A percentile compares a stretch with the other conserved stretches of the same genome.
Evolutionary conservation across 768 basidiomycete genomes (phyloP).

Genomic region (Lactarius tabidus): DNA sequence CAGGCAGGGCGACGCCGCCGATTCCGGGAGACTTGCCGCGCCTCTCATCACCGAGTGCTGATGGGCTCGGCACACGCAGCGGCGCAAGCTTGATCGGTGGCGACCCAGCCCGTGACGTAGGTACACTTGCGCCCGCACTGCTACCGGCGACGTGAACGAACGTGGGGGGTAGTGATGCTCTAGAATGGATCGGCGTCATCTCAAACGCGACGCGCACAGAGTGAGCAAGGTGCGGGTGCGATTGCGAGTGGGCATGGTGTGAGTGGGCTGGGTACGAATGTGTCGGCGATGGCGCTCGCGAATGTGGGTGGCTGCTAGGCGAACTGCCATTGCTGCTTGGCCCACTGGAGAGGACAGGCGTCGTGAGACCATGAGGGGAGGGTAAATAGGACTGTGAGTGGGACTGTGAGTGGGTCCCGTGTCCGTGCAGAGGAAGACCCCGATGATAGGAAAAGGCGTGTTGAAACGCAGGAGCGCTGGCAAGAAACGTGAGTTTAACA

Average conservation of each 20-base stretch:
- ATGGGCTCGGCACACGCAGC: constrained; percentile 45
- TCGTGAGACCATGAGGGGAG: constrained; percentile 37
- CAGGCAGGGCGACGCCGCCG: constrained; percentile 29
- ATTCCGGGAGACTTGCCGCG: constrained; percentile 20
- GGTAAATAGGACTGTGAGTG: constrained; percentile 31
- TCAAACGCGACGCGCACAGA: constrained; percentile 86
- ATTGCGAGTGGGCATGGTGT: constrained; percentile 20
- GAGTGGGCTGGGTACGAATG: constrained; percentile 30
- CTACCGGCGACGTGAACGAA: constrained; percentile 16
- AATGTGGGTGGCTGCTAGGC: constrained; percentile 49
- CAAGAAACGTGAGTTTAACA: not conserved
- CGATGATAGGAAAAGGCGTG: constrained; percentile 32
- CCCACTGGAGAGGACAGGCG: constrained; percentile 61
- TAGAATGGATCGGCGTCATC: constrained; percentile 75
- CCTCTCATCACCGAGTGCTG: constrained; percentile 24
- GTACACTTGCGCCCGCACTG: constrained; percentile 32
- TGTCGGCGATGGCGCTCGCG: constrained; percentile 59
- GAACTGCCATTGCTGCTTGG: constrained; percentile 63
- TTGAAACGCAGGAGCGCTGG: constrained; percentile 32
- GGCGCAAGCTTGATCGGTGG: constrained; percentile 74
- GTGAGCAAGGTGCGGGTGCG: constrained; percentile 56
- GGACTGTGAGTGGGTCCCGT: constrained; percentile 24
- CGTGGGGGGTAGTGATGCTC: constrained; percentile 34
- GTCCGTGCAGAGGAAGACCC: constrained; percentile 17
- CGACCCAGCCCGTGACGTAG: constrained; percentile 57